These are phyloP conservation scores for Eutreptiella sp. DNA, from an alignment of 208 protist species.

Conservation along the genomic window DNA sequence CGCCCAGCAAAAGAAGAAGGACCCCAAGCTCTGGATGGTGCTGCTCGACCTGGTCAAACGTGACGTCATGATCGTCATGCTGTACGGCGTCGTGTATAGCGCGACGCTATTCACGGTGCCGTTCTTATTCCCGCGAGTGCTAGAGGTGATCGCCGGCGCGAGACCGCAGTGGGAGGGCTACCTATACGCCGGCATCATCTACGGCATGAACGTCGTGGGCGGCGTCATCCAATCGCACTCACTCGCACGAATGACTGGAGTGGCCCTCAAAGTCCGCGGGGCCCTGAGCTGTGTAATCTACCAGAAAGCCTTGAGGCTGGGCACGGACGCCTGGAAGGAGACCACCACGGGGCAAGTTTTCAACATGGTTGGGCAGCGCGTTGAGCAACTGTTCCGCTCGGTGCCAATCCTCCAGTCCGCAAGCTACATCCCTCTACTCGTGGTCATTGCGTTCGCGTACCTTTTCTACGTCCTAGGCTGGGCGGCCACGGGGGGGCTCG, in stretches of 20 bases:
- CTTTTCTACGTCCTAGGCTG: slow-evolving; percentile 11
- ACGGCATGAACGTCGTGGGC: background rate
- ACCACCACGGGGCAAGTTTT: slow-evolving; percentile 9
- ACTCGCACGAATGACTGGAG: background rate
- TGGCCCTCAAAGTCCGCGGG: background rate
- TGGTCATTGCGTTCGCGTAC: slow-evolving; percentile 9
- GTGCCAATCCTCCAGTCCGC: slow-evolving; percentile 1
- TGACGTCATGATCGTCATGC: slow-evolving; percentile 1
- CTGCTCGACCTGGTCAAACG: slow-evolving; percentile 7
- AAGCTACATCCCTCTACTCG: background rate
- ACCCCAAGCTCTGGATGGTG: slow-evolving; percentile 3
- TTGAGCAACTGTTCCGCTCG: slow-evolving; percentile 11
- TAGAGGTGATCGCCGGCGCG: background rate
- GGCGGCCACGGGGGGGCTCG: slow-evolving; percentile 34
- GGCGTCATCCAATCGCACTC: background rate
- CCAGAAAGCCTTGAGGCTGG: background rate
- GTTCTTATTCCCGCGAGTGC: background rate
- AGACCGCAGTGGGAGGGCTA: slow-evolving; percentile 2
- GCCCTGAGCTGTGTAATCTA: background rate
- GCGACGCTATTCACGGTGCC: background rate
- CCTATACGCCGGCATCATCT: slow-evolving; percentile 14
- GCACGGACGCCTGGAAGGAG: background rate
- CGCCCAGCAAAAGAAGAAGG: too few relatives aligned
- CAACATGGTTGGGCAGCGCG: slow-evolving; percentile 6
- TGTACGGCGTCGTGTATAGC: background rate